Evolutionary conservation across 148 eudicot species (phyloP), one percentile per base, ranked within the genome.

Genomic region (Agrostemma githago): DNA sequence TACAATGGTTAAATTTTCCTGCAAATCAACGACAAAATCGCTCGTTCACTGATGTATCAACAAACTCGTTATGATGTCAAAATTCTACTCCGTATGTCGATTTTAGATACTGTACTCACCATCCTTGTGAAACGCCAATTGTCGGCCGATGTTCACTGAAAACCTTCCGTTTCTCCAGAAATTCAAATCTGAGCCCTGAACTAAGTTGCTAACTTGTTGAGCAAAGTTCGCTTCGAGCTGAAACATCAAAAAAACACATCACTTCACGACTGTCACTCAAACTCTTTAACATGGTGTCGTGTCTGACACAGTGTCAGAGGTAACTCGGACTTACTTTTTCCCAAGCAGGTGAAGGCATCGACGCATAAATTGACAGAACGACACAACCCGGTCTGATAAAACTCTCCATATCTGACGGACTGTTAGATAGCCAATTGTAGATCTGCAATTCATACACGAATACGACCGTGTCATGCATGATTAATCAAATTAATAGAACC

Each of bases 371-470:
- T 11, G 96, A 83, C 17, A 93, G 79, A 78, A 89, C 89, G 46
- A 90, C 87, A 73, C 98, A 93, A 61, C 98, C 98, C 79, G 98
- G 98, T 80, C 96, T 88, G 72, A 93, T 93, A 79, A 89, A 85
- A 78, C 98, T 91, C 78, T 93, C 98, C 88, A 93, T 89, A 39
- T 93, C 98, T 19, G 89, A 85, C 21, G 98, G 98, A 74, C 96
- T 86, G 76, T 84, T 87, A 74, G 89, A 79, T 58, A 93, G 96
- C 98, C 98, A 90, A 42, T 83, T 88, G 77, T 74, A 79, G 57
- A 93, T 82, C 98, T 93, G 82, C 71, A 78, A 57, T 71, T 58
- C 69, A 38, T 20, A 62, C 5, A 76, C 66, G 68, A 79, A 76
- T 60, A 21, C 34, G 69, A 37, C 19, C 71, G 5, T 68, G 41